Conservation (phyloP, 1,284 basidiomycete species). For the Hymenochaete sp. region DNA sequence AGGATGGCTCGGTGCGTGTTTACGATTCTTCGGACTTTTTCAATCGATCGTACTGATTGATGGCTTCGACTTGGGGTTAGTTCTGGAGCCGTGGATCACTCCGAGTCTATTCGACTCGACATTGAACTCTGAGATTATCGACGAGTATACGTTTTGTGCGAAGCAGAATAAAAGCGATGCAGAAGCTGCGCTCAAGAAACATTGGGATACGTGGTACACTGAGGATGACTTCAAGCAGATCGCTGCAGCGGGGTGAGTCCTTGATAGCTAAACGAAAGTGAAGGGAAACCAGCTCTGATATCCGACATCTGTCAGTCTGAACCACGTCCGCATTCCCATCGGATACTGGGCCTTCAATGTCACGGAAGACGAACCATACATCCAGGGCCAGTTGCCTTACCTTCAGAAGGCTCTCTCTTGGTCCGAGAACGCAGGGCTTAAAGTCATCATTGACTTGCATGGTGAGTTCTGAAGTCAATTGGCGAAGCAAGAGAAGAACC, state of each 20-base stretch:
- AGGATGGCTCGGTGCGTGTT: slow-evolving; percentile 36
- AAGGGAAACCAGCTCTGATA: not conserved
- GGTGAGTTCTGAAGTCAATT: no score
- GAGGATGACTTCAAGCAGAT: slow-evolving; percentile 68
- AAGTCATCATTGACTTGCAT: slow-evolving; percentile 78
- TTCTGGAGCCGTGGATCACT: slow-evolving; percentile 81
- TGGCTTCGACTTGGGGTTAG: no score
- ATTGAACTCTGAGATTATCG: slow-evolving; percentile 57
- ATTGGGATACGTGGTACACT: slow-evolving; percentile 80
- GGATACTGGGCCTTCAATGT: slow-evolving; percentile 91
- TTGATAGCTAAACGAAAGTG: slow-evolving; percentile 7
- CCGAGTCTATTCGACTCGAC: slow-evolving; percentile 80
- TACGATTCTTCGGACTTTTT: no score
- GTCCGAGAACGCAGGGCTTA: slow-evolving; percentile 69
- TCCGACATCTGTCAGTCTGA: slow-evolving; percentile 39
- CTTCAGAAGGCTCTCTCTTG: slow-evolving; percentile 68
- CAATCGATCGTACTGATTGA: no score
- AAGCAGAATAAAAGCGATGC: slow-evolving; percentile 47
- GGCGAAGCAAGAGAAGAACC: no score
- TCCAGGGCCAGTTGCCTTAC: slow-evolving; percentile 75
- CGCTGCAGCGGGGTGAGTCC: slow-evolving; percentile 56
- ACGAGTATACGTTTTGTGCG: slow-evolving; percentile 82
- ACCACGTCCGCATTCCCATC: slow-evolving; percentile 83
- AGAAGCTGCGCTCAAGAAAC: slow-evolving; percentile 40
- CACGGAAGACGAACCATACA: slow-evolving; percentile 74